Percentiles rank a stretch among this genome's conserved stretches.
These are phyloP conservation scores for Phytophthora colocasiae DNA, from an alignment of 352 stramenopile species.

Conservation along the genomic window DNA sequence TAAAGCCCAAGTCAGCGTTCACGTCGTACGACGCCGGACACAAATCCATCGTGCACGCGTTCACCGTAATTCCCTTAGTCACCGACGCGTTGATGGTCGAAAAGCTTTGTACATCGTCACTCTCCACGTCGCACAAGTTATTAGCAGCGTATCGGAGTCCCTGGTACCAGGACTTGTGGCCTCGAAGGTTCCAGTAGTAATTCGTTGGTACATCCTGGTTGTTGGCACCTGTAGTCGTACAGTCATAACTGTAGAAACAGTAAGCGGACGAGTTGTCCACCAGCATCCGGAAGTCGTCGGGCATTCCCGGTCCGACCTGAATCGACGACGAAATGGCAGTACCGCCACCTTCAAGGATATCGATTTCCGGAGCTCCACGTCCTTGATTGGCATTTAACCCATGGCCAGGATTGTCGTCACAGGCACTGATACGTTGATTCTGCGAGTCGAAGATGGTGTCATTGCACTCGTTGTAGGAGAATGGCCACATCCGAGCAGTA, in stretches of 20 bases:
- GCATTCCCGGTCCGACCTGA: conserved; percentile 85
- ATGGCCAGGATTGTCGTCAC: conserved; percentile 90
- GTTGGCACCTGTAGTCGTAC: conserved; percentile 55
- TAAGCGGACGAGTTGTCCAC: conserved; percentile 30
- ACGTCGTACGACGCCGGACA: conserved; percentile 76
- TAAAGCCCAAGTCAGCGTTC: conserved; percentile 48
- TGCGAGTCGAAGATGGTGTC: conserved; percentile 51
- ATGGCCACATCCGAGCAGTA: conserved; percentile 97
- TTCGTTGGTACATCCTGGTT: conserved; percentile 49
- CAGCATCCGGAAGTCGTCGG: conserved; percentile 56
- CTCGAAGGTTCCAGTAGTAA: conserved; percentile 52
- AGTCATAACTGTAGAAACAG: conserved; percentile 59
- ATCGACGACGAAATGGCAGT: conserved; percentile 90
- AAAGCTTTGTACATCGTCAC: conserved; percentile 45
- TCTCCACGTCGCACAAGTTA: conserved; percentile 52
- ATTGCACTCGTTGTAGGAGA: conserved; percentile 94
- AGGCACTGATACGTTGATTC: conserved; percentile 89
- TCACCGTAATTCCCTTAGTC: conserved; percentile 55
- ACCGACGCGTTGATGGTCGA: conserved; percentile 49
- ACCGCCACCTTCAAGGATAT: conserved; percentile 93
- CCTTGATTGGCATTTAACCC: conserved; percentile 91
- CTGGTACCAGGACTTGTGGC: conserved; percentile 79
- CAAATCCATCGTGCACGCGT: conserved; percentile 50
- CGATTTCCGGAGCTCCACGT: conserved; percentile 95
- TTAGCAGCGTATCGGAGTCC: conserved; percentile 67